These are phyloP conservation scores for Verticillium nonalfalfae DNA, from an alignment of 2,329 filamentous ascomycete genomes.

Conservation along the genomic window DNA sequence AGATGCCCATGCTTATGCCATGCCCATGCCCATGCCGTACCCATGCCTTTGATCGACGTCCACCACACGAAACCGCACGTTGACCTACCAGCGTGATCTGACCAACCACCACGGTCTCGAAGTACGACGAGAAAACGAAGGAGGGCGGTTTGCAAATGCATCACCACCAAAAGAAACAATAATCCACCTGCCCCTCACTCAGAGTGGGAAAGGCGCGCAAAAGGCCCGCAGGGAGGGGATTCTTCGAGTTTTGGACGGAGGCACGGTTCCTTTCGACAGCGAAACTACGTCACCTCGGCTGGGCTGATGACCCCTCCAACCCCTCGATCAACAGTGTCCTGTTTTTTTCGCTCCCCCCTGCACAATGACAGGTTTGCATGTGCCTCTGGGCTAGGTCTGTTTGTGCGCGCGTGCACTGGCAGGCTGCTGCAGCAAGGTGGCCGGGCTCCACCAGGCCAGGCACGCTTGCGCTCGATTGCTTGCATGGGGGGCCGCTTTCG, in stretches of 20 bases:
- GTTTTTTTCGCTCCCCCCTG: not conserved
- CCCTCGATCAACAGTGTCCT: not conserved
- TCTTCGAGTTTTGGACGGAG: not conserved
- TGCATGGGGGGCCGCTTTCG: not conserved
- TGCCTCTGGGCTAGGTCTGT: not conserved
- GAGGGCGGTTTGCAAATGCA: not conserved
- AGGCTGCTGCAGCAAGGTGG: not conserved
- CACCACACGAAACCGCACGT: not conserved
- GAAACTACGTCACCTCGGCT: not conserved
- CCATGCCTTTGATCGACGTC: not conserved
- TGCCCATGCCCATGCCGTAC: not conserved
- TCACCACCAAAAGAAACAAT: not conserved
- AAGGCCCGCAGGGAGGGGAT: not conserved
- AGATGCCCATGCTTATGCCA: not conserved
- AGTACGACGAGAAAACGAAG: not conserved
- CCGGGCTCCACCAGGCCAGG: not conserved
- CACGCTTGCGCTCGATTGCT: slow-evolving; percentile 2
- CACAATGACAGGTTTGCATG: not conserved
- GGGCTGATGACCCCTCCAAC: not conserved
- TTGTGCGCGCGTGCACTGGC: not conserved
- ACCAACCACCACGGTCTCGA: not conserved
- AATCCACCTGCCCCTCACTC: not conserved
- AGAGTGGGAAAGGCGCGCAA: not conserved
- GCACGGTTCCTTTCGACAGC: not conserved
- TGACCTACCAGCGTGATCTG: not conserved